phyloP scores from a whole-genome alignment of 371 early-diverging fungal genomes.

The Catenaria anguillulae region DNA sequence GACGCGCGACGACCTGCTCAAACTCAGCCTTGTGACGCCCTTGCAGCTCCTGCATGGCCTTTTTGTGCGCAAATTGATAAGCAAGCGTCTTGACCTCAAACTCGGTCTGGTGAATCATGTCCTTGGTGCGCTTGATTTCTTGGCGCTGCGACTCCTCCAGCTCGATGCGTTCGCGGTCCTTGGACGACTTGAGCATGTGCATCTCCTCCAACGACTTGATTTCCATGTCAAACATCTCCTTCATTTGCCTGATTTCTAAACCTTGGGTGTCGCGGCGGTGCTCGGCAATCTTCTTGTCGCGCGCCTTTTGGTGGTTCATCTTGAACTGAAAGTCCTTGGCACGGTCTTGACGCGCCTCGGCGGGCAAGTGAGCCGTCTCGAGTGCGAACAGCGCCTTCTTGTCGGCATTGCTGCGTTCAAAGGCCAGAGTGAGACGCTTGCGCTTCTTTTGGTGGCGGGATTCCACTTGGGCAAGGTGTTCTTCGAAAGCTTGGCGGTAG shows the following conservation, averaged over 20 bases:
- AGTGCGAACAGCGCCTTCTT: conserved; percentile 18
- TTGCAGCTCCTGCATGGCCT: neutral
- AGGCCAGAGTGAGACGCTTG: conserved; percentile 13
- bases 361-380: conserved; percentile 16
- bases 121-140: neutral
- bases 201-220: conserved; percentile 12
- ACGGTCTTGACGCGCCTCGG: conserved; percentile 14
- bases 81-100: neutral
- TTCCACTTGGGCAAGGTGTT: conserved; percentile 13
- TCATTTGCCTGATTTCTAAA: conserved; percentile 19
- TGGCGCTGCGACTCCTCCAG: neutral
- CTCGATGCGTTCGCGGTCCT: neutral
- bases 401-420: conserved; percentile 15
- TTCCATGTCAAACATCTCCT: conserved; percentile 22
- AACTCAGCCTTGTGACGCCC: neutral
- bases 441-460: conserved; percentile 17
- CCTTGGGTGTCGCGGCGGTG: conserved; percentile 11
- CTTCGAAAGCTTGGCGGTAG: conserved; percentile 13
- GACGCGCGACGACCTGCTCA: neutral
- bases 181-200: neutral
- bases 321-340: conserved; percentile 18
- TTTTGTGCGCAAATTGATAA: neutral
- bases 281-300: neutral
- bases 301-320: conserved; percentile 13
- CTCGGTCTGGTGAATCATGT: neutral